Conservation (phyloP, 768 basidiomycete genomes). For the Pholiota conissans region DNA sequence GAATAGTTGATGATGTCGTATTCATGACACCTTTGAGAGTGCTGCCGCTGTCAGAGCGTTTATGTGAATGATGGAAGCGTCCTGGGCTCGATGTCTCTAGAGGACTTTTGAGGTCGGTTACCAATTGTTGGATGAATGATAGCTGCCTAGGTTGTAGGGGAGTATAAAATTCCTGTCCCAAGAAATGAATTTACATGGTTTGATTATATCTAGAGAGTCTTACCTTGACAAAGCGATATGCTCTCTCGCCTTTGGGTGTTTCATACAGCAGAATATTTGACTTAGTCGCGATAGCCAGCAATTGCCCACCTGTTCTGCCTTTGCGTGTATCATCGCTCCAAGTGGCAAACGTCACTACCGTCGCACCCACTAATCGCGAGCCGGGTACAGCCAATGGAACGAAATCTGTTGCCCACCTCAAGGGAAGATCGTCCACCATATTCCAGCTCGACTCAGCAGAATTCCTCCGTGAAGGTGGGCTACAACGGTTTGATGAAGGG, state of each 20-base stretch:
- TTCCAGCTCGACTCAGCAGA: constrained; percentile 66
- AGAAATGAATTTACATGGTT: constrained; percentile 3
- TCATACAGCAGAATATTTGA: constrained; percentile 74
- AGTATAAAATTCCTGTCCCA: constrained; percentile 76
- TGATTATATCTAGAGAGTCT: neutral
- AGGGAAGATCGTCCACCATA: constrained; percentile 66
- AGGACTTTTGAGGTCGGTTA: constrained; percentile 46
- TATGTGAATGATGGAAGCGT: constrained; percentile 34
- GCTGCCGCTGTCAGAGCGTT: constrained; percentile 40
- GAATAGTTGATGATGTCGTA: constrained; percentile 27
- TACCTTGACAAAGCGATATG: constrained; percentile 82
- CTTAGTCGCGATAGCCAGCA: constrained; percentile 79
- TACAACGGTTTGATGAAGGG: constrained; percentile 33
- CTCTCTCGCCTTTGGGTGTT: constrained; percentile 79
- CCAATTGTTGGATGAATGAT: constrained; percentile 69
- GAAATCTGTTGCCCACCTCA: constrained; percentile 88
- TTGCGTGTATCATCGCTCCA: constrained; percentile 59
- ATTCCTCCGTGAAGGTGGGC: constrained; percentile 32
- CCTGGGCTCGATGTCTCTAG: constrained; percentile 27
- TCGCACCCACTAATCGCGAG: constrained; percentile 58
- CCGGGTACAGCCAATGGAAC: constrained; percentile 72
- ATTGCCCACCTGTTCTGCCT: constrained; percentile 42
- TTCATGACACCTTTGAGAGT: constrained; percentile 33
- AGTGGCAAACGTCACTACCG: constrained; percentile 66
- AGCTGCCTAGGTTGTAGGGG: constrained; percentile 68